Base-by-base conservation (phyloP, 1,284 basidiomycete genomes). In the Sporisorium graminicola region DNA sequence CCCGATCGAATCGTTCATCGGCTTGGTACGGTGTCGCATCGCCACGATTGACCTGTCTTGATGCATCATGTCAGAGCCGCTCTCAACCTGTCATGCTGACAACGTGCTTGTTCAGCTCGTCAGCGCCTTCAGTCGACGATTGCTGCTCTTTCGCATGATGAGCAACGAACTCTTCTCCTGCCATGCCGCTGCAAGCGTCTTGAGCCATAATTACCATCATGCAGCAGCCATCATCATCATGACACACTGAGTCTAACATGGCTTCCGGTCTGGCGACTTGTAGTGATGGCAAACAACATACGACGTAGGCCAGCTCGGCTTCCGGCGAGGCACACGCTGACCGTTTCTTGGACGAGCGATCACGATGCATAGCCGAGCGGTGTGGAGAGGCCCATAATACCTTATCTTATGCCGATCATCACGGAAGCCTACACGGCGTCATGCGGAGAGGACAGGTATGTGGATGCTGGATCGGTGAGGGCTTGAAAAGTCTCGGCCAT, bases 301-400 rank as follows among this genome's bases (percentile, higher is more conserved):
- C 43, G 12, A n/a, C n/a, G 40, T 43, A 43, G 16, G 8, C 43
- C 43, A 46, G 14, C 44, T 22, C 9, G 24, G 44, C n/a, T 26
- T 3, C 16, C 46, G 16, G 46, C 46, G 46, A 29, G 26, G 24
- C 7, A 18, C 6, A 29, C 26, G 46, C 46, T 29, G 26, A 8
- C 16, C 46, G 13, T 29, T 26, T 29, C 26, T n/a, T 49, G 14
- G 16, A 29, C 16, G 16, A 29, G 27, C 26, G 40, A 42, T 33
- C 26, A 31, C 42, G 20, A 33, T 56, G 54, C 42, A 56, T 56
- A 44, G 54, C 54, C 54, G 54, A 56, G 16, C 26, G 10, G 16
- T 35, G 53, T 44, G 42, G 24, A 37, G 10, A 12, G 5, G 24
- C 29, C 20, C 42, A 37, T 10, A 10, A 40, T 14, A 20, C 2